Evolutionary conservation across 345 rosid genomes (phyloP), one percentile per base, ranked within the genome.

Genomic region (Eutrema heterophyllum): DNA sequence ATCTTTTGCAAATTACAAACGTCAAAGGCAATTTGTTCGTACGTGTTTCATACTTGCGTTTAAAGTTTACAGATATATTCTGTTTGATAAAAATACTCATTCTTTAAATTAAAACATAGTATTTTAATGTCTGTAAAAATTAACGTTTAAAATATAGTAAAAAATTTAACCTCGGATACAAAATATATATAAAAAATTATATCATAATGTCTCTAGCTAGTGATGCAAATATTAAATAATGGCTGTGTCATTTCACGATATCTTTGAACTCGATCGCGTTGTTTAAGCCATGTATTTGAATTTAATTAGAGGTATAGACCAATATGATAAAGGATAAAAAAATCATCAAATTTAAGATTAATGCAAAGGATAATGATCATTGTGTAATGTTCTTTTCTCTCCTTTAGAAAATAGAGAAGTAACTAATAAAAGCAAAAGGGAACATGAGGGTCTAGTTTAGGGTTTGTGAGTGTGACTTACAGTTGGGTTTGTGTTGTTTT

Each of bases 401-500:
- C 6, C 15, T 49, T 15, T 7, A 26, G 15, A 13, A 51, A 62
- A 36, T 4, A 8, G 64, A 46, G 50, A 69, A 68, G 70, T 21
- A 54, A 76, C 30, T 18, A 29, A 65, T 64, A 76, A 70, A 62
- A 64, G 71, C 45, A 70, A 64, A 69, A 48, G 71, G 71, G 65
- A 30, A 69, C 80, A 76, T 55, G 67, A 70, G 59, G 80, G 75
- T 70, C 80, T 62, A 76, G 58, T 1, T 76, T 76, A 70, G 67
- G 67, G 80, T 70, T 76, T 45, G 4, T 29, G 80, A 76, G 27
- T 33, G 80, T 62, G 80, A 76, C 75, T 69, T 76, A 45, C 70
- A 70, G 70, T 68, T 69, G 79, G 74, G 43, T 76, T 76, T 51
- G 78, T 74, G 65, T 69, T 69, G 59, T 70, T 70, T 76, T 76